Percentiles rank a stretch among this genome's conserved stretches.
These are phyloP conservation scores for Elsinoe perseae DNA, from an alignment of 2,329 filamentous ascomycete genomes.

Conservation along the genomic window DNA sequence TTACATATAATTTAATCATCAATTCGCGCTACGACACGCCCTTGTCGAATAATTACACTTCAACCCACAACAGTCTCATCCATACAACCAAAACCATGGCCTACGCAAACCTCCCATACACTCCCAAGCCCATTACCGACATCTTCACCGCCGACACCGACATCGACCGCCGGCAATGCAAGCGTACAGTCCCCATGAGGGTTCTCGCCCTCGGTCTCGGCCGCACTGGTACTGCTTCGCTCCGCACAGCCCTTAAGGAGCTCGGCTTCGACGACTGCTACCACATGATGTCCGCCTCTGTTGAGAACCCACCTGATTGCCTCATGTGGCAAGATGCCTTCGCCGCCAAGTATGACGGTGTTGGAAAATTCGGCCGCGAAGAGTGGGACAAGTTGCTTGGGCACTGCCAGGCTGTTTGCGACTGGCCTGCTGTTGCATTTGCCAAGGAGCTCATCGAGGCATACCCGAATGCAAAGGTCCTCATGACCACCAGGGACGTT, in stretches of 20 bases:
- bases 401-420: constrained; percentile 58
- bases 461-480: constrained; percentile 65
- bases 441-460: constrained; percentile 62
- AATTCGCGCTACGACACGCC: constrained; percentile 7
- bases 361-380: constrained; percentile 55
- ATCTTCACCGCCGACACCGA: constrained; percentile 59
- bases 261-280: constrained; percentile 62
- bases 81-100: constrained; percentile 27
- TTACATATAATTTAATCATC: constrained; percentile 14
- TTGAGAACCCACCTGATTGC: constrained; percentile 60
- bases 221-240: constrained; percentile 62
- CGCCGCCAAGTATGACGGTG: constrained; percentile 53
- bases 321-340: constrained; percentile 65
- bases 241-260: constrained; percentile 57
- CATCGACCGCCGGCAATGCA: constrained; percentile 59
- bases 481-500: constrained; percentile 59
- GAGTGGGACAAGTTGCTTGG: constrained; percentile 64
- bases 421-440: constrained; percentile 61
- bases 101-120: constrained; percentile 32
- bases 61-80: not conserved
- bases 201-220: constrained; percentile 63
- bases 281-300: constrained; percentile 64
- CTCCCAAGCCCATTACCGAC: constrained; percentile 47
- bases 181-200: constrained; percentile 62
- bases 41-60: constrained; percentile 1